These are phyloP conservation scores for Dendrobium nobile DNA, from an alignment of 106 monocot genomes.

Conservation along the genomic window DNA sequence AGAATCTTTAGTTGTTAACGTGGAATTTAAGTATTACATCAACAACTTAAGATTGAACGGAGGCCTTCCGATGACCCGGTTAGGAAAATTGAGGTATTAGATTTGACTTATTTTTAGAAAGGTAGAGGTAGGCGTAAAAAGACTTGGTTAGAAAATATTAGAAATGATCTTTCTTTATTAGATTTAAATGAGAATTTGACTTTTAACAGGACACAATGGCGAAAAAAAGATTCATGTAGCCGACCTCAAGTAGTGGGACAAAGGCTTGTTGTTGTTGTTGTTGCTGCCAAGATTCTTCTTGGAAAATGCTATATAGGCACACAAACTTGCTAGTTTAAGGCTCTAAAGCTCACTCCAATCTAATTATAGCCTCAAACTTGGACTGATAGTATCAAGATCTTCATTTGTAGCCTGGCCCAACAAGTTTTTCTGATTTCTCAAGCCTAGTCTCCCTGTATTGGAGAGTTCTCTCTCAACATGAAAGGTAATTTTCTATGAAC, in stretches of 20 bases:
- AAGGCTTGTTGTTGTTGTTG: too few species aligned
- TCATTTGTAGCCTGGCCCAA: neutral
- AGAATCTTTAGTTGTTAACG: neutral
- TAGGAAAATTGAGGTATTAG: too few species aligned
- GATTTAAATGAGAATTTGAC: too few species aligned
- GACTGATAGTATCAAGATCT: neutral
- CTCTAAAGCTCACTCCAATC: neutral
- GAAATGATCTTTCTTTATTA: too few species aligned
- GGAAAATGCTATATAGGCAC: neutral
- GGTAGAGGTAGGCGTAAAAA: too few species aligned
- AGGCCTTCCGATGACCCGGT: too few species aligned
- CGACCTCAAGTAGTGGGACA: too few species aligned
- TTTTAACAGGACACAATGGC: too few species aligned
- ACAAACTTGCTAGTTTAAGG: neutral
- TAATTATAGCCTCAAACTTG: neutral
- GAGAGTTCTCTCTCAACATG: neutral
- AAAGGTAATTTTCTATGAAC: too few species aligned
- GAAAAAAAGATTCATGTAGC: too few species aligned
- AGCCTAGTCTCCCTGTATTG: neutral
- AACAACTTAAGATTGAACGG: neutral
- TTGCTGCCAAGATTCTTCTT: neutral
- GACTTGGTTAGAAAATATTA: too few species aligned
- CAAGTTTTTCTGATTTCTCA: neutral
- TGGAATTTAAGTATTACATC: neutral
- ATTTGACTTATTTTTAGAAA: too few species aligned